Conservation (phyloP, 1,284 basidiomycete genomes). For the Rhodotorula mucilaginosa region DNA sequence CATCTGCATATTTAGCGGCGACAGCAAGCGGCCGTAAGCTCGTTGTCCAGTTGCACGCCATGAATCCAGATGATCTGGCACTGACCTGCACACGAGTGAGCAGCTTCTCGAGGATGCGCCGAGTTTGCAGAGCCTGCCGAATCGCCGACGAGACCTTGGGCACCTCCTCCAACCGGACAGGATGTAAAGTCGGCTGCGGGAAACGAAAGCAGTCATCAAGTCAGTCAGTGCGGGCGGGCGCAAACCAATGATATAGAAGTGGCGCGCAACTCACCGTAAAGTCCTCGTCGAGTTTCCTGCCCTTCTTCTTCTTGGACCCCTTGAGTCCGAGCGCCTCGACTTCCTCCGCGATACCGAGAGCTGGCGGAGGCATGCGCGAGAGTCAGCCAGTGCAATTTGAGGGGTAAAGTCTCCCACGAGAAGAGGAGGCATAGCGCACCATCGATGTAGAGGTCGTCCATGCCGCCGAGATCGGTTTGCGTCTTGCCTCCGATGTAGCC, state of each 20-base stretch:
- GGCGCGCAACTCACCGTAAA: conserved; percentile 62
- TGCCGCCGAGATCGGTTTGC: conserved; percentile 87
- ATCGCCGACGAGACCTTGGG: conserved; percentile 89
- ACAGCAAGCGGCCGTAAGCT: not conserved
- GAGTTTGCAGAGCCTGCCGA: conserved; percentile 76
- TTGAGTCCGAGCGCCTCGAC: conserved; percentile 65
- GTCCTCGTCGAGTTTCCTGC: conserved; percentile 90
- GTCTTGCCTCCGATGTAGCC: conserved; percentile 97
- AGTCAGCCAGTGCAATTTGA: too few species aligned
- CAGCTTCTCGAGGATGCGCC: conserved; percentile 76
- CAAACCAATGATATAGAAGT: too few species aligned
- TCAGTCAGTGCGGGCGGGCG: fast-evolving
- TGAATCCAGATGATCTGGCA: too few species aligned
- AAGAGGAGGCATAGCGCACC: conserved; percentile 50
- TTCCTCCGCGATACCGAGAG: conserved; percentile 92
- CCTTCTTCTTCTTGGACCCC: conserved; percentile 84
- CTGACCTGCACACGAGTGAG: conserved; percentile 84
- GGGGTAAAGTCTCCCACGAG: conserved; percentile 51
- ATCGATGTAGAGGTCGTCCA: conserved; percentile 93
- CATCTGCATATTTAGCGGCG: conserved; percentile 57
- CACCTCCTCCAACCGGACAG: conserved; percentile 73
- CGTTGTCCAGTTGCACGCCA: not conserved
- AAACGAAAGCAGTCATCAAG: not conserved
- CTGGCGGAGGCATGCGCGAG: not conserved
- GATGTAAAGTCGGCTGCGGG: conserved; percentile 60